Evolutionary conservation across 106 monocot genomes (phyloP).

Genomic region (Posidonia australis): DNA sequence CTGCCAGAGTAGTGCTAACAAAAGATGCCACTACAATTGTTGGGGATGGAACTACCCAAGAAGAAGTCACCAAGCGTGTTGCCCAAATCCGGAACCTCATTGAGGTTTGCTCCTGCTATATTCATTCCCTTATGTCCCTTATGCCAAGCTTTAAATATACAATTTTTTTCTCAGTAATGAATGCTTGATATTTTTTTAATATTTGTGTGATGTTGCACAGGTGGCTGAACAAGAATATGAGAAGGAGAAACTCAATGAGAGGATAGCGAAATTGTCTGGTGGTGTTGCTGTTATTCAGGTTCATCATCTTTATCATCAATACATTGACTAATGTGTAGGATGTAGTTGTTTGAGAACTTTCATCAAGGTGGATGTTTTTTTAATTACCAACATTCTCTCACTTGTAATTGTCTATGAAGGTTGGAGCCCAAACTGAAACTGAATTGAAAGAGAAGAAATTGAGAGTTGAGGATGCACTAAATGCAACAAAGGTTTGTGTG

Average conservation of each 20-base stretch:
- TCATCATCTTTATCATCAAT: background rate
- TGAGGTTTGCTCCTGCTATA: slow-evolving; percentile 13
- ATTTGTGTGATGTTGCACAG: slow-evolving; percentile 1
- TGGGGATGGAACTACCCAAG: slow-evolving; percentile 41
- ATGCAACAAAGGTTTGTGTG: slow-evolving; percentile 43
- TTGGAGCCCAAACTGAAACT: too few relatives aligned
- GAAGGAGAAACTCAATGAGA: slow-evolving; percentile 44
- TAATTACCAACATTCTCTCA: too few relatives aligned
- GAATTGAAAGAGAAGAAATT: too few relatives aligned
- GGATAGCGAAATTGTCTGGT: slow-evolving; percentile 40
- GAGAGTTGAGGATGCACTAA: too few relatives aligned
- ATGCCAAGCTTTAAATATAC: background rate
- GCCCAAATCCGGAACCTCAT: slow-evolving; percentile 35
- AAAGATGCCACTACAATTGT: slow-evolving; percentile 38
- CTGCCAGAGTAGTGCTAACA: slow-evolving; percentile 40
- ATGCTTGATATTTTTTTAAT: background rate
- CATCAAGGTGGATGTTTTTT: too few relatives aligned
- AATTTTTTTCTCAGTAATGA: background rate
- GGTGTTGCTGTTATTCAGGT: slow-evolving; percentile 50
- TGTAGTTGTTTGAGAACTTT: background rate
- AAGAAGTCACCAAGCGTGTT: slow-evolving; percentile 32
- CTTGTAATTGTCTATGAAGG: slow-evolving; percentile 13
- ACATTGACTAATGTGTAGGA: background rate
- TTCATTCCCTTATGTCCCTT: background rate
- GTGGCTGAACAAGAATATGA: slow-evolving; percentile 39